Conservation (phyloP, 2,329 filamentous ascomycete genomes). For the Stenocarpella maydis region DNA sequence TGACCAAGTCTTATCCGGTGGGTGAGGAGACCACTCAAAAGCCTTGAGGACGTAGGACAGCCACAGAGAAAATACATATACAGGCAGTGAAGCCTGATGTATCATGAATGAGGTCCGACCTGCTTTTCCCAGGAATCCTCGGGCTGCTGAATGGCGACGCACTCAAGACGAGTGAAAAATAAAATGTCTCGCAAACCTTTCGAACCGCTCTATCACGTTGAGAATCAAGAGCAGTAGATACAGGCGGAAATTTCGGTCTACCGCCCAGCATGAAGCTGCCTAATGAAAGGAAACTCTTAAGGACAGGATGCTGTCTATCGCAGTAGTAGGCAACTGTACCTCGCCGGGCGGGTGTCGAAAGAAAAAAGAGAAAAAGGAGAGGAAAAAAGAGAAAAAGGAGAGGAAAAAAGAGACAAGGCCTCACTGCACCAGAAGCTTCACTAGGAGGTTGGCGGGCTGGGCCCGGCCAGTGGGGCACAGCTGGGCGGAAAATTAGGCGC, state of each 20-base stretch:
- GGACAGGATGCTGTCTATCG: constrained; percentile 46
- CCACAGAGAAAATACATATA: neutral
- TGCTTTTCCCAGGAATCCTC: neutral
- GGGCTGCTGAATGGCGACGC: neutral
- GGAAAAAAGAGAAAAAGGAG: constrained; percentile 32
- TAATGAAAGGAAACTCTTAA: constrained; percentile 62
- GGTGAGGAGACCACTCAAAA: neutral
- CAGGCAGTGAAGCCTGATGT: neutral
- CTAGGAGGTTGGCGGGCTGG: neutral
- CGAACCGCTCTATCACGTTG: constrained; percentile 82
- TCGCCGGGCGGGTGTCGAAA: constrained; percentile 51
- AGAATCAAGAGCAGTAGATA: constrained; percentile 86
- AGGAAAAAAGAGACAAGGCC: neutral
- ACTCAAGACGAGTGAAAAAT: neutral
- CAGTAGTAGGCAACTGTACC: constrained; percentile 44
- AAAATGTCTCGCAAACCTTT: constrained; percentile 60
- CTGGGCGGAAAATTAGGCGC: constrained; percentile 24
- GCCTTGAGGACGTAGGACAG: neutral
- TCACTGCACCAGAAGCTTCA: constrained; percentile 39
- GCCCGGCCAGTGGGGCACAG: constrained; percentile 7
- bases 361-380: constrained; percentile 32
- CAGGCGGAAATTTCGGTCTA: constrained; percentile 72
- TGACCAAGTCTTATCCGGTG: neutral
- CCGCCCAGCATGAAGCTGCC: constrained; percentile 64
- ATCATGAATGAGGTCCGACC: neutral